These are phyloP conservation scores for Dactylis glomerata DNA, from an alignment of 176 grass and related monocot genomes.

Conservation along the genomic window DNA sequence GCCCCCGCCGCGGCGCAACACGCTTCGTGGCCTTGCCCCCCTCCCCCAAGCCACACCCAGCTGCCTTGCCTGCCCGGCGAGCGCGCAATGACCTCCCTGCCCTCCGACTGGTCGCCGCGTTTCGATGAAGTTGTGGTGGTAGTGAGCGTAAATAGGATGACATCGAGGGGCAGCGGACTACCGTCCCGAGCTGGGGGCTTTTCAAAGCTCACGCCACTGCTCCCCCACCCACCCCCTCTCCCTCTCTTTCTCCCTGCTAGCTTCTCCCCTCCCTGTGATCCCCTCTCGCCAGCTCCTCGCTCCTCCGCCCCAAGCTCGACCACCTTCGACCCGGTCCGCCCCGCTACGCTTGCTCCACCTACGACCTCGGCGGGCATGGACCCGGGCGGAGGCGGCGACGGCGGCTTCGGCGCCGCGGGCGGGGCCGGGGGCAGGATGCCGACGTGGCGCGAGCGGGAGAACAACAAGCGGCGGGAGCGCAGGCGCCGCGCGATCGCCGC, in stretches of 20 bases:
- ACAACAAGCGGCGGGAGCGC: slow-evolving; percentile 88
- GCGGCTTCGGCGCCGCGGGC: slow-evolving; percentile 1
- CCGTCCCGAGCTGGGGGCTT: background rate
- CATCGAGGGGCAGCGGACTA: background rate
- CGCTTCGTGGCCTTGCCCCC: slow-evolving; percentile 32
- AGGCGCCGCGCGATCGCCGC: slow-evolving; percentile 87
- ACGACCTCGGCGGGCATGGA: slow-evolving; percentile 13
- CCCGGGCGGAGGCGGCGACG: background rate
- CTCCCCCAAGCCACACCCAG: background rate
- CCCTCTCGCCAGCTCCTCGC: background rate
- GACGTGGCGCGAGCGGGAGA: slow-evolving; percentile 95
- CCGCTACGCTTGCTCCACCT: no score
- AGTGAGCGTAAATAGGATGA: background rate
- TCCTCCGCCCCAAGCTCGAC: no score
- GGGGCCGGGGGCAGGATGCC: slow-evolving; percentile 61
- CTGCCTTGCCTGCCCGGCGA: background rate
- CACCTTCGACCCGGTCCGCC: no score
- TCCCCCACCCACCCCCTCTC: background rate
- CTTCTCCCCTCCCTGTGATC: slow-evolving; percentile 22
- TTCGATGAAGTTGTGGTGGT: background rate
- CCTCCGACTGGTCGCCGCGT: background rate
- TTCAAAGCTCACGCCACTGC: slow-evolving; percentile 40
- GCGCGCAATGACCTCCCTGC: background rate
- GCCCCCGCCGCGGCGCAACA: slow-evolving; percentile 14
- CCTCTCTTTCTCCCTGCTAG: background rate